These are phyloP conservation scores for Casuarina cunninghamiana DNA, from an alignment of 306 rosid species.

Conservation along the genomic window DNA sequence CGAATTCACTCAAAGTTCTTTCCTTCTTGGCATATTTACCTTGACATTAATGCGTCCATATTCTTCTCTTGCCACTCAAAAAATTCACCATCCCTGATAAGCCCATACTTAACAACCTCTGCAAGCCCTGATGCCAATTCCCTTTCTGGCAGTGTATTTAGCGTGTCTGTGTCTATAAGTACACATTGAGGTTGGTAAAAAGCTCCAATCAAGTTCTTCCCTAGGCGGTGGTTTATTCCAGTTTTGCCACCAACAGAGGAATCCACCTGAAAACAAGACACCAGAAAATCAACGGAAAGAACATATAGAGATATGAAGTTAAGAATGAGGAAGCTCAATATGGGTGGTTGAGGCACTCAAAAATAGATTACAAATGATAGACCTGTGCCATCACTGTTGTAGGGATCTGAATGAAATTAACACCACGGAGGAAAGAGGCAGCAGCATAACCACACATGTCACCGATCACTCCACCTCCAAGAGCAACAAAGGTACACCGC, in stretches of 20 bases:
- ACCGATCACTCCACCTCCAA: constrained; percentile 96
- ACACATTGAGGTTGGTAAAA: constrained; percentile 96
- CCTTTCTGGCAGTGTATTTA: constrained; percentile 78
- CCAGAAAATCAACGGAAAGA: neutral
- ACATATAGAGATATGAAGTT: neutral
- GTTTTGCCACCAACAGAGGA: constrained; percentile 99
- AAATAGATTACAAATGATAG: neutral
- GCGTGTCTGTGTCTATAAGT: constrained; percentile 82
- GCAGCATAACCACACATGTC: constrained; percentile 99
- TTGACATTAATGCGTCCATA: constrained; percentile 66
- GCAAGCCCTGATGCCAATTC: constrained; percentile 95
- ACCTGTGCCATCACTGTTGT: constrained; percentile 99
- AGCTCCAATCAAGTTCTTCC: constrained; percentile 93
- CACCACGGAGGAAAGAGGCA: constrained; percentile 82
- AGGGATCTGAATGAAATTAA: constrained; percentile 94
- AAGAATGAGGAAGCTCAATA: constrained; percentile 1
- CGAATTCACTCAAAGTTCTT: neutral
- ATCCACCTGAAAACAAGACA: constrained; percentile 61
- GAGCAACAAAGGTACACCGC: constrained; percentile 85
- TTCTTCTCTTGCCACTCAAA: constrained; percentile 98
- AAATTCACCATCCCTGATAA: constrained; percentile 84
- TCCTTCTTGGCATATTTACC: constrained; percentile 41
- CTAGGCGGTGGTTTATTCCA: constrained; percentile 89
- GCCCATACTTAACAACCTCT: constrained; percentile 91
- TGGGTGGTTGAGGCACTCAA: neutral